Evolutionary conservation across 169 alveolate genomes (phyloP), one percentile per base, ranked within the genome.

Genomic region (Plasmodium ovale): DNA sequence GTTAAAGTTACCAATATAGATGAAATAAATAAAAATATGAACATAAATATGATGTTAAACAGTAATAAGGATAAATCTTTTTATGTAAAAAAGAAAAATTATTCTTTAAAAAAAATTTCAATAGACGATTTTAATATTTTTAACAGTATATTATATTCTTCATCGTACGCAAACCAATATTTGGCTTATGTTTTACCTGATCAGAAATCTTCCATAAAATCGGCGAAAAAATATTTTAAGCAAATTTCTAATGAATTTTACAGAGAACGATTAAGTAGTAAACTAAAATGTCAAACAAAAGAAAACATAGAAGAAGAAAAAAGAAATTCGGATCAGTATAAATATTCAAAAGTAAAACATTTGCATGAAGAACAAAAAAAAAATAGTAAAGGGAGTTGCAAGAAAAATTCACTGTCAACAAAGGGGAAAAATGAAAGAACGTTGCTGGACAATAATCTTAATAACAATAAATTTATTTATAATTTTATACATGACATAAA

Each of bases 161-260:
- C 88, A 51, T 77, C 88, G 9, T 77, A 77, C 31, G 88, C 73
- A 60, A 77, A 77, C 49, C 88, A 77, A 27, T 77, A 77, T 77
- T 77, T 77, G 62, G 59, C 88, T 16, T 39, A 77, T 29, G 71
- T 77, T 77, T 33, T 77, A 37, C 88, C 88, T 14, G 56, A 77
- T 56, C 74, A 77, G 47, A 77, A 29, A 60, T 42, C 67, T 27
- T 59, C 62, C 54, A 47, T 51, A 39, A 77, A 77, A 77, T 25
- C 42, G n/a, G 23, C 62, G 72, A 77, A 77, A 1, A 77, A 27
- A 49, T 47, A 60, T 77, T 77, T 60, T 62, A 77, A 68, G 23
- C 21, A 74, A 74, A 31, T 35, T 74, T 74, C 88, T 19, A 59
- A 42, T 37, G 33, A 74, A 59, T 19, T n/a, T 42, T 42, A 74